These are phyloP conservation scores for Papiliotrema terrestris DNA, from an alignment of 1,284 basidiomycete genomes.

Conservation along the genomic window DNA sequence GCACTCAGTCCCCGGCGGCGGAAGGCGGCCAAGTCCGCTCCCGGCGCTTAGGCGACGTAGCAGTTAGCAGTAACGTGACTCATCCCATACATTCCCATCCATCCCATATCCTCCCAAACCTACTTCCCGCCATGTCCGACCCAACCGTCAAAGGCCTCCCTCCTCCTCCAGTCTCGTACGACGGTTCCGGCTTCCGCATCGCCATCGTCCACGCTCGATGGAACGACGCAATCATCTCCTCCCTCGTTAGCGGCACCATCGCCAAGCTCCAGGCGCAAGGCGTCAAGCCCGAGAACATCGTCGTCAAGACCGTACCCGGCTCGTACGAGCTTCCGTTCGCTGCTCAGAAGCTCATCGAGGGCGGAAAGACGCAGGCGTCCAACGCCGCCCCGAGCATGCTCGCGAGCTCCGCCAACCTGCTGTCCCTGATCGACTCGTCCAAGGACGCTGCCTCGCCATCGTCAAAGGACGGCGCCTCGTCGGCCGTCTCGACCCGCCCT, in stretches of 20 bases:
- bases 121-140: constrained; percentile 40
- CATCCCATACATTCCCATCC: background rate
- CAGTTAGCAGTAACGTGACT: too few species aligned
- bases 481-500: constrained; percentile 60
- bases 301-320: constrained; percentile 87
- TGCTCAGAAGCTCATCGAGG: constrained; percentile 58
- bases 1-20: too few species aligned
- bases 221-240: constrained; percentile 82
- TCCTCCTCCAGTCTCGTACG: constrained; percentile 60
- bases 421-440: constrained; percentile 68
- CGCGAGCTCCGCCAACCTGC: constrained; percentile 42
- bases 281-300: constrained; percentile 84
- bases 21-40: too few species aligned
- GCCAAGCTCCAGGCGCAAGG: constrained; percentile 74
- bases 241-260: constrained; percentile 73
- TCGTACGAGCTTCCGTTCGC: constrained; percentile 91
- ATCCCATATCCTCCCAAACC: background rate
- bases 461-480: constrained; percentile 18
- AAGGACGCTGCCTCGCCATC: constrained; percentile 41
- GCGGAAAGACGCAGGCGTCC: constrained; percentile 42
- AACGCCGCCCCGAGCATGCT: constrained; percentile 46
- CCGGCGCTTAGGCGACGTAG: too few species aligned
- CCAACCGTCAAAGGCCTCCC: constrained; percentile 69
- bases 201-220: constrained; percentile 91
- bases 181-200: constrained; percentile 74